Percentiles rank a stretch among this genome's conserved stretches.
Conservation (phyloP, 108 stramenopile species). For the Cyclotella choctawhatcheeana region DNA sequence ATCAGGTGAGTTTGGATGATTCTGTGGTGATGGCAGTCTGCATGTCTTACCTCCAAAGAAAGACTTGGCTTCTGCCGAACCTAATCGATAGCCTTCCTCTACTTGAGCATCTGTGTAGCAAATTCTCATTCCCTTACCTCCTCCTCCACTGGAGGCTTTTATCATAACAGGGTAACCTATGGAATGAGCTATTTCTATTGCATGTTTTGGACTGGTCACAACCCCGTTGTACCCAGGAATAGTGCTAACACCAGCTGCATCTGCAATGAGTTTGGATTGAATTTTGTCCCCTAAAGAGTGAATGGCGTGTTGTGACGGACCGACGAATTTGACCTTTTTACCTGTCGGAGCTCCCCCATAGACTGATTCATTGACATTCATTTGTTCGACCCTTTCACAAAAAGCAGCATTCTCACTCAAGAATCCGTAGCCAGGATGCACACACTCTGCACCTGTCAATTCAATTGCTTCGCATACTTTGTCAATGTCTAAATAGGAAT, state of each 20-base stretch:
- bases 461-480: slow-evolving; percentile 77
- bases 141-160: slow-evolving; percentile 97
- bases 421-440: slow-evolving; percentile 96
- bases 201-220: slow-evolving; percentile 41
- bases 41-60: too few relatives aligned
- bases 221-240: slow-evolving; percentile 94
- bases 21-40: too few relatives aligned
- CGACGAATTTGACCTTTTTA: slow-evolving; percentile 75
- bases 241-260: slow-evolving; percentile 85
- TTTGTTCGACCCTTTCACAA: slow-evolving; percentile 41
- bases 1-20: too few relatives aligned
- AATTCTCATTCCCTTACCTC: slow-evolving; percentile 99
- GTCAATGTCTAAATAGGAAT: slow-evolving; percentile 82
- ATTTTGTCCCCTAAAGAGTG: slow-evolving; percentile 95
- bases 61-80: slow-evolving; percentile 85
- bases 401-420: slow-evolving; percentile 84
- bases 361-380: slow-evolving; percentile 26
- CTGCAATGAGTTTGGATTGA: slow-evolving; percentile 90
- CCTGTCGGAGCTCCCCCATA: slow-evolving; percentile 6
- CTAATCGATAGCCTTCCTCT: slow-evolving; percentile 76
- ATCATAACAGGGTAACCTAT: slow-evolving; percentile 99
- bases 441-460: slow-evolving; percentile 80
- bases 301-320: slow-evolving; percentile 90
- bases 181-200: slow-evolving; percentile 78
- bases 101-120: slow-evolving; percentile 85